A percentile compares a stretch with the other conserved stretches of the same genome.
Conservation (phyloP, 352 stramenopile genomes). For the Thalassiosira sp. region DNA sequence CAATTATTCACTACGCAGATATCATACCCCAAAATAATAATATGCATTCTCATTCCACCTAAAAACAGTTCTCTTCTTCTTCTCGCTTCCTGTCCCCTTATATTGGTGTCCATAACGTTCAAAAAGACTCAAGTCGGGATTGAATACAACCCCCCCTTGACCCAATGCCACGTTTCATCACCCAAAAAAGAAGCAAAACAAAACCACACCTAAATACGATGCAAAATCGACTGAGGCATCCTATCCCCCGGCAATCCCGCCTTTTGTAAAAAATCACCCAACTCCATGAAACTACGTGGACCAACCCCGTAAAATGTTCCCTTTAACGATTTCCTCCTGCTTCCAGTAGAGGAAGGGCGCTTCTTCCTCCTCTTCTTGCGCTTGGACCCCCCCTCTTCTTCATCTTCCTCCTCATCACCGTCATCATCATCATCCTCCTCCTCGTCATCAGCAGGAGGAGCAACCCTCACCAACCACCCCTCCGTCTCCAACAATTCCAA, state of each 20-base stretch:
- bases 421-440: constrained; percentile 58
- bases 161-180: too few species aligned
- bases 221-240: constrained; percentile 56
- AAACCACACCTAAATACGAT: constrained; percentile 37
- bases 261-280: constrained; percentile 48
- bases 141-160: too few species aligned
- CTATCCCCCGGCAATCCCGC: constrained; percentile 40
- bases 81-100: too few species aligned
- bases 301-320: constrained; percentile 55
- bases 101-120: too few species aligned
- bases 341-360: not conserved
- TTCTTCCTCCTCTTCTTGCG: constrained; percentile 25
- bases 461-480: constrained; percentile 59
- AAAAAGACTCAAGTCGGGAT: too few species aligned
- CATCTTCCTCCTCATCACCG: constrained; percentile 26
- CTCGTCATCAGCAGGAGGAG: constrained; percentile 17
- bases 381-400: constrained; percentile 4
- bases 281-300: constrained; percentile 56
- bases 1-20: too few species aligned
- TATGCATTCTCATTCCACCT: too few species aligned
- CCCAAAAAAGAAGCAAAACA: too few species aligned
- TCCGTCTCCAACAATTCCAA: constrained; percentile 61
- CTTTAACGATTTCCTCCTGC: constrained; percentile 33
- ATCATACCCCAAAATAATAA: too few species aligned
- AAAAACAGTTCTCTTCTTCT: too few species aligned